phyloP scores from a whole-genome alignment of 2,329 filamentous ascomycete genomes.

The Phialophora macrospora region DNA sequence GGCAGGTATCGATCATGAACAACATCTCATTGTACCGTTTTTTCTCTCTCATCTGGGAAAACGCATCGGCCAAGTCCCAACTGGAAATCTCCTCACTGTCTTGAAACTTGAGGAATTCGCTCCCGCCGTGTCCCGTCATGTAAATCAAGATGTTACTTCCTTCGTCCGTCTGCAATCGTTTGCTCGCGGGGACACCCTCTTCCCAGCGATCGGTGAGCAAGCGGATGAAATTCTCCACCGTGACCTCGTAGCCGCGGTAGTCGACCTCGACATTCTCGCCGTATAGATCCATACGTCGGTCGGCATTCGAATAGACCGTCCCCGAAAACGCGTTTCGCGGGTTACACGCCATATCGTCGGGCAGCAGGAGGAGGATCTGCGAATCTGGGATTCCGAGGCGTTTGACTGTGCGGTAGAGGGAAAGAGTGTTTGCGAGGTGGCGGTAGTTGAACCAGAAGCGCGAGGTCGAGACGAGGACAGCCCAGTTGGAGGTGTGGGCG shows the following conservation, averaged over 20 bases:
- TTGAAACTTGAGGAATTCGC: constrained; percentile 98
- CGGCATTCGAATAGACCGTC: constrained; percentile 97
- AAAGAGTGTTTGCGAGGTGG: constrained; percentile 95
- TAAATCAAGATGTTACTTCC: constrained; percentile 97
- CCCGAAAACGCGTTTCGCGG: constrained; percentile 97
- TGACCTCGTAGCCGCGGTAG: constrained; percentile 97
- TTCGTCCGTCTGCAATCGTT: constrained; percentile 90
- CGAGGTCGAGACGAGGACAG: constrained; percentile 96
- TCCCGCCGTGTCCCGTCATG: constrained; percentile 98
- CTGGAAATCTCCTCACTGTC: constrained; percentile 97
- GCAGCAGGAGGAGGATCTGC: constrained; percentile 99
- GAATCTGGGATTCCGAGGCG: constrained; percentile 96
- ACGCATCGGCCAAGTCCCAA: constrained; percentile 94
- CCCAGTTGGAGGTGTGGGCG: constrained; percentile 94
- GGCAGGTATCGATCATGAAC: constrained; percentile 99
- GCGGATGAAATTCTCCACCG: constrained; percentile 97
- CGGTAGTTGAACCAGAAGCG: constrained; percentile 99
- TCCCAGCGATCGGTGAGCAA: constrained; percentile 92
- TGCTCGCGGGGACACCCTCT: constrained; percentile 92
- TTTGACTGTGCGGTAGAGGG: constrained; percentile 97
- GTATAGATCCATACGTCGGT: constrained; percentile 92
- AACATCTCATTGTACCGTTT: constrained; percentile 97
- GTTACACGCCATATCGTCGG: constrained; percentile 99
- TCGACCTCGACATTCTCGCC: constrained; percentile 99
- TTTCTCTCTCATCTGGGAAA: constrained; percentile 99